Conservation (phyloP, 75 land plant species). For the Isoetes taiwanensis region DNA sequence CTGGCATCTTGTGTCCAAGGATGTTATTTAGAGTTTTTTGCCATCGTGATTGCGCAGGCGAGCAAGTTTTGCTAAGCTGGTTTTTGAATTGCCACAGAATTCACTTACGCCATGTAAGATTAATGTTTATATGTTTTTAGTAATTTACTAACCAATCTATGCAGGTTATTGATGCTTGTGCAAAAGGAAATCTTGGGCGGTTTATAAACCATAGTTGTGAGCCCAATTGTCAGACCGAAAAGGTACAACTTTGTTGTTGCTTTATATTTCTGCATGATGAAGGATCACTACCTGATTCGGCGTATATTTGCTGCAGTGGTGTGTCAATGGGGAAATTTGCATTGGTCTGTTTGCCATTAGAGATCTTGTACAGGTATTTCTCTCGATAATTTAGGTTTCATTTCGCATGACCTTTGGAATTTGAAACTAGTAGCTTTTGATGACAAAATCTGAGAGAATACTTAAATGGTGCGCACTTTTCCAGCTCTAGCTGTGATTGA, state of each 20-base stretch:
- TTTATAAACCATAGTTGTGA: constrained; percentile 96
- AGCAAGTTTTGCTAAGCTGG: neutral
- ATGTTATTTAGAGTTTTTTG: too few species aligned
- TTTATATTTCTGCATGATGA: neutral
- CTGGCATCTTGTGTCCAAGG: too few species aligned
- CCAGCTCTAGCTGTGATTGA: too few species aligned
- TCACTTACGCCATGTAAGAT: neutral
- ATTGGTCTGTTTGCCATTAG: constrained; percentile 84
- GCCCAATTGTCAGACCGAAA: constrained; percentile 89
- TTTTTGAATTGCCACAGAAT: neutral
- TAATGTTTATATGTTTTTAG: neutral
- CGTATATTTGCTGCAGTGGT: constrained; percentile 49
- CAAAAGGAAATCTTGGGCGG: constrained; percentile 86
- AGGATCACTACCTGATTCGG: neutral
- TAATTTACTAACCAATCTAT: neutral
- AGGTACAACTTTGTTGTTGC: constrained; percentile 32
- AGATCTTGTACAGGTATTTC: constrained; percentile 63
- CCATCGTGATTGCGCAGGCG: neutral
- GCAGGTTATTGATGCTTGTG: constrained; percentile 96
- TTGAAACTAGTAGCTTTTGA: too few species aligned
- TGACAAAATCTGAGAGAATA: too few species aligned
- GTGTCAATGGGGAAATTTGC: constrained; percentile 92
- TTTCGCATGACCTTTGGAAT: too few species aligned
- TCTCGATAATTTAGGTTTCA: neutral
- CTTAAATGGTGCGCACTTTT: too few species aligned